These are phyloP conservation scores for Penicillium goetzii DNA, from an alignment of 495 filamentous ascomycete genomes.

Conservation along the genomic window DNA sequence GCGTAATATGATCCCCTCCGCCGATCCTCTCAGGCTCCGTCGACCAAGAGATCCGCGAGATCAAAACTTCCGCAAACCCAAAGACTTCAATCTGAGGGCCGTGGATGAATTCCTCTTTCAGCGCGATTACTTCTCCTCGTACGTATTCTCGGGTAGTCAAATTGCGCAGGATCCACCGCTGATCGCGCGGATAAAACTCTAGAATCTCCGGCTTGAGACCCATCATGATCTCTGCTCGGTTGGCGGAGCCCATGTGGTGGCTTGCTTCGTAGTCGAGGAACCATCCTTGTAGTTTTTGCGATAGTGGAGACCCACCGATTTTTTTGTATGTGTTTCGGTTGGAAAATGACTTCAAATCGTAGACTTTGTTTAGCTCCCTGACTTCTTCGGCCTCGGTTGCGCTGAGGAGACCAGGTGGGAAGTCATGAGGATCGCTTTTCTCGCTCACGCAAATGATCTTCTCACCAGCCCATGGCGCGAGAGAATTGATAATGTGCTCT, in stretches of 20 bases:
- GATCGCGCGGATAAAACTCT: slow-evolving; percentile 23
- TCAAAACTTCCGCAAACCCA: slow-evolving; percentile 22
- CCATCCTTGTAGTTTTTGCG: slow-evolving; percentile 13
- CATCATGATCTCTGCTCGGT: slow-evolving; percentile 22
- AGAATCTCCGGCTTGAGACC: slow-evolving; percentile 24
- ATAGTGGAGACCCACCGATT: slow-evolving; percentile 12
- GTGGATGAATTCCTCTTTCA: slow-evolving; percentile 21
- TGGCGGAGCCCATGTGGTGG: slow-evolving; percentile 15
- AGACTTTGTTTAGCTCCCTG: slow-evolving; percentile 10
- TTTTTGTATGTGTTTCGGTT: slow-evolving; percentile 15
- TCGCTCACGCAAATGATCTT: slow-evolving; percentile 22
- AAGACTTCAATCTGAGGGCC: slow-evolving; percentile 26
- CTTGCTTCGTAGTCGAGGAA: slow-evolving; percentile 15
- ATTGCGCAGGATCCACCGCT: slow-evolving; percentile 24
- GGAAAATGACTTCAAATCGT: slow-evolving; percentile 8
- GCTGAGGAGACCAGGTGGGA: slow-evolving; percentile 11
- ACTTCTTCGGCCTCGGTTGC: slow-evolving; percentile 6
- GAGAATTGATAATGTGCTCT: slow-evolving; percentile 16
- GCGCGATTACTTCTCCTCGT: slow-evolving; percentile 21
- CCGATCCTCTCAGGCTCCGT: slow-evolving; percentile 5
- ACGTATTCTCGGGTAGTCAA: slow-evolving; percentile 28
- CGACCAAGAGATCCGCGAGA: slow-evolving; percentile 25
- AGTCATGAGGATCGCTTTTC: slow-evolving; percentile 12
- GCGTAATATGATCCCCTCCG: slow-evolving; percentile 8
- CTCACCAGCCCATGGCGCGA: slow-evolving; percentile 26